Percentiles rank a stretch among this genome's conserved stretches.
Evolutionary conservation across 129 eudicot species (phyloP).

Genomic region (Dittrichia graveolens): DNA sequence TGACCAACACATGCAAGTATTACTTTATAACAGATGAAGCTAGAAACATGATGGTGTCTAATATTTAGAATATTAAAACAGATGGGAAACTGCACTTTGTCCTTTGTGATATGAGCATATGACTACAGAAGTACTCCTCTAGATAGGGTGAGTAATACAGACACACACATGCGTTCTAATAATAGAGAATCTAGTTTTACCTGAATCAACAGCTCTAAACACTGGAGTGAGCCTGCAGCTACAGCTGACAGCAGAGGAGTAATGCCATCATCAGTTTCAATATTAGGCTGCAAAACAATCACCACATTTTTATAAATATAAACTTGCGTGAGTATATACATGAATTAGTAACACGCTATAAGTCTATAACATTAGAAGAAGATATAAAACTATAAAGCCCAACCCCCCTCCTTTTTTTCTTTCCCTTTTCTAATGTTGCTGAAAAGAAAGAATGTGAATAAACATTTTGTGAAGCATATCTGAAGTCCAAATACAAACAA

Average conservation of each 20-base stretch:
- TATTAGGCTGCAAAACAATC: slow-evolving; percentile 75
- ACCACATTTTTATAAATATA: not conserved
- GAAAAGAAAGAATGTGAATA: not conserved
- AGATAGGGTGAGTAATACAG: not conserved
- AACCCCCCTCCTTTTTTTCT: no score
- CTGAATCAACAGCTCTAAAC: slow-evolving; percentile 79
- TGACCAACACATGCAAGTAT: slow-evolving; percentile 6
- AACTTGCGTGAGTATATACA: not conserved
- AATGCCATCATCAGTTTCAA: slow-evolving; percentile 81
- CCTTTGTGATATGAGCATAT: not conserved
- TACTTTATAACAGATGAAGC: not conserved
- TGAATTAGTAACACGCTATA: not conserved
- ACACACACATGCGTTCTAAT: not conserved
- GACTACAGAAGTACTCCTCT: not conserved
- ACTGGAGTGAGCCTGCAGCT: slow-evolving; percentile 87
- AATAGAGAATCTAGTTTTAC: slow-evolving; percentile 35
- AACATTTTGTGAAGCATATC: no score
- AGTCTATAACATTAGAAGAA: not conserved
- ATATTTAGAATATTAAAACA: not conserved
- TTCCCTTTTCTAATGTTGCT: not conserved
- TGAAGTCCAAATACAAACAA: no score
- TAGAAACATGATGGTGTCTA: not conserved
- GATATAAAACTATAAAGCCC: not conserved
- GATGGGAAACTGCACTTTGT: not conserved
- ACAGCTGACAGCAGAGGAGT: slow-evolving; percentile 89